phyloP scores from a whole-genome alignment of 164 flowering plant species.

The Kingdonia uniflora region DNA sequence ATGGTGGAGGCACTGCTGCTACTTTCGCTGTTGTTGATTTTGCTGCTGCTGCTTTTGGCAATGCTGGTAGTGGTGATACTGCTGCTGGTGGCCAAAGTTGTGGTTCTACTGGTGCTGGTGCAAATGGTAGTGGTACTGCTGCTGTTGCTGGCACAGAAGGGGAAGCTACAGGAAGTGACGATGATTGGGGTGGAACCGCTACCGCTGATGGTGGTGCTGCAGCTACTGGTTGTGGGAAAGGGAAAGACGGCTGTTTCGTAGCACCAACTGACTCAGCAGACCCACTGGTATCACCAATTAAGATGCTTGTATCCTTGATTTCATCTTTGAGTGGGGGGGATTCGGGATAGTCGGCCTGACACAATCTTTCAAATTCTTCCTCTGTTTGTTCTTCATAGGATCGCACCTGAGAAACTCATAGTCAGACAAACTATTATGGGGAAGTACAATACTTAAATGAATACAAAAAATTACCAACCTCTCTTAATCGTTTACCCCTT shows the following conservation, averaged over 20 bases:
- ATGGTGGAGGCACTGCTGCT: constrained; percentile 4
- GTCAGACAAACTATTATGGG: not conserved
- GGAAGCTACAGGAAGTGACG: not conserved
- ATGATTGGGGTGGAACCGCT: not conserved
- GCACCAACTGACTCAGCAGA: constrained; percentile 14
- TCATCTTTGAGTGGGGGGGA: constrained; percentile 49
- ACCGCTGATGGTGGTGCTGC: not conserved
- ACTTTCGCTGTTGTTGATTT: not conserved
- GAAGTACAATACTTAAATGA: not conserved
- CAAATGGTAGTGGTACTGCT: not conserved
- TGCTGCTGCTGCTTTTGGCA: not conserved
- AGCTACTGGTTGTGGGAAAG: constrained; percentile 2
- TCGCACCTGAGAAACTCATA: constrained; percentile 52
- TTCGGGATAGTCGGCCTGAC: constrained; percentile 73
- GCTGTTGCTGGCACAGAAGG: not conserved
- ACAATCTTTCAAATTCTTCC: constrained; percentile 96
- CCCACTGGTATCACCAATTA: constrained; percentile 17
- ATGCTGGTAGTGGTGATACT: not conserved
- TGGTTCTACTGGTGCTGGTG: not conserved
- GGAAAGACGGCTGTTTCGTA: constrained; percentile 12
- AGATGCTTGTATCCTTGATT: constrained; percentile 11
- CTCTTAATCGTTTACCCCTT: constrained; percentile 95
- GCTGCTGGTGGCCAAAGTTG: not conserved
- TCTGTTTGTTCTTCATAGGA: constrained; percentile 99
- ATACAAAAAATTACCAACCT: constrained; percentile 43